Evolutionary conservation across 306 rosid species (phyloP), one percentile per base, ranked within the genome.

Genomic region (Glycine soja): DNA sequence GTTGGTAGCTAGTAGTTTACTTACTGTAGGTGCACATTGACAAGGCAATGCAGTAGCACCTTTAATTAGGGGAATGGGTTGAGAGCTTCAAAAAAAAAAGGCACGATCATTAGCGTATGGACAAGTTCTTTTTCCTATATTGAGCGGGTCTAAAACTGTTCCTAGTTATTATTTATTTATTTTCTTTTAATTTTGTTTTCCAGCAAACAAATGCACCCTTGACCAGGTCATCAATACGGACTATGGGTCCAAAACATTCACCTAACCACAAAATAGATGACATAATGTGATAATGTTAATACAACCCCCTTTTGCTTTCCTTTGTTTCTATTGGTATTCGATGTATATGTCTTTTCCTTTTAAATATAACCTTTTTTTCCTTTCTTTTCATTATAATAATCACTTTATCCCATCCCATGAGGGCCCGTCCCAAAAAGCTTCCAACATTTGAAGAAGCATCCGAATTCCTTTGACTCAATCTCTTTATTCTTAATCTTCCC

Each of bases 401-500:
- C 56, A 62, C 77, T 86, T 61, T 72, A 69, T 54, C 68, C 83
- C 87, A 69, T 54, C 68, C 83, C 87, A 83, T 53, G 72, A 79
- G 83, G 89, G 59, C 88, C 85, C 79, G 64, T 86, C 81, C 70
- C 70, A 52, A 85, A 87, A 86, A 80, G 86, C 86, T 71, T 86
- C 85, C 86, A 86, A 82, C 85, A 57, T 80, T 80, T 63, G 88
- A 78, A 81, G 92, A 90, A 87, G 79, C 88, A 81, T 91, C 90
- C 68, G 56, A 48, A 61, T 73, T 82, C 81, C 67, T 85, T 87
- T 73, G 87, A 79, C 84, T 46, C 85, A 36, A 67, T 71, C 75
- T 34, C 85, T 80, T 38, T 38, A 38, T 38, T 38, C 43, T 81
- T 24, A 24, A 24, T 72, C 57, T 32, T 13, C 57, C 46, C 57